Evolutionary conservation across 257 asterid genomes (phyloP), one percentile per base, ranked within the genome.

Genomic region (Nicotiana noctiflora): DNA sequence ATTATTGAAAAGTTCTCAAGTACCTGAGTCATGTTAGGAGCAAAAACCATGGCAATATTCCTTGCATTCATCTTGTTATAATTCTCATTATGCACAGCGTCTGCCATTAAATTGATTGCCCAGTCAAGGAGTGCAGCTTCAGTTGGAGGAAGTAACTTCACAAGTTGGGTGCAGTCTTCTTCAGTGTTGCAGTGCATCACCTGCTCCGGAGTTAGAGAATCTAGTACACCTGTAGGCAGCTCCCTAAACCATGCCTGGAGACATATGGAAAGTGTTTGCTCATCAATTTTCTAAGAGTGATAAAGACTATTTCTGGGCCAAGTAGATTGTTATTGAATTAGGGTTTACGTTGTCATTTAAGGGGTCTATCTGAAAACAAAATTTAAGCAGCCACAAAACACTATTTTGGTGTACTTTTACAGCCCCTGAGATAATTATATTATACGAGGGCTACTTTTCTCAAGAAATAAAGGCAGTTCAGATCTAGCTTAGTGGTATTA

Each of bases 11-110:
- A 76, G 63, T 44, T 51, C 19, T 19, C 10, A 57, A 32, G 79
- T 49, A 93, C 97, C 97, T 92, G 89, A 83, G 97, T 92, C 98
- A 94, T 94, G 86, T 92, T 94, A 65, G 98, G 98, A 37, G 98
- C 98, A 85, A 94, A 92, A 6, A 94, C 97, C 98, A 93, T 91
- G 10, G 98, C 97, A 23, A 94, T 90, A 91, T 92, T 94, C 81
- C 98, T 84, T 2, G 94, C 88, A 49, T 92, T 94, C 98, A 94
- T 92, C 90, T 92, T 94, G 91, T 92, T 94, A 57, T 81, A 84
- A 25, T 85, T 86, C 57, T 91, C 90, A 6, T 91, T 84, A 49
- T 87, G 85, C 83, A 88, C 96, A 51, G 92, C 92, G 77, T 92
- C 98, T 59, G 91, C 89, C 98, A 94, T 94, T 77, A 94, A 82